Base-by-base conservation (phyloP, 345 rosid genomes). In the Hevea brasiliensis region DNA sequence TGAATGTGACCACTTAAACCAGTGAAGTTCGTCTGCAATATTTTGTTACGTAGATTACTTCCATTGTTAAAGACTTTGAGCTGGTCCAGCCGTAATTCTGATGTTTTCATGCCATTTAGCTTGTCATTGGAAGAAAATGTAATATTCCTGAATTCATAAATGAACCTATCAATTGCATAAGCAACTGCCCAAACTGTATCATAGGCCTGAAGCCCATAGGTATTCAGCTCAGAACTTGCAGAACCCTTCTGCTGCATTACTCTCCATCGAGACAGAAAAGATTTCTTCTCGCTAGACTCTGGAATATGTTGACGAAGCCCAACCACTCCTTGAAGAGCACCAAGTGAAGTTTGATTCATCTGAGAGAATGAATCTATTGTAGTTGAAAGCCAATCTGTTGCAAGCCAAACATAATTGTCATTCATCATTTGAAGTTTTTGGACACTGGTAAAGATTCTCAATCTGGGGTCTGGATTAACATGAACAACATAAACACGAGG, bases 101-200 rank as follows among this genome's bases (percentile, higher is more conserved):
- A 61, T 40, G 75, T 62, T 66, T 76, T 67, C 68, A 27, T 56
- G 54, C 76, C 71, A 73, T 58, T 51, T 66, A 89, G 77, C 72
- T 72, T 76, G 18, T 77, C 71, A 15, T 71, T 84, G 64, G 64
- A 78, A 56, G 93, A 84, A 84, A 94, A 94, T 0, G 87, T 87
- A 76, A 89, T 53, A 71, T 83, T 90, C 66, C 79, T 77, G 63
- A 76, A 79, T 65, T 80, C 85, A 42, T 85, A 80, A 42, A 90
- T 68, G 69, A 87, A 80, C 72, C 77, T 81, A 75, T 89, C 86
- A 1, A 92, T 71, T 1, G 96, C 83, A 24, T 21, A 67, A 24
- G 98, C 98, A 71, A 89, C 84, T 65, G 76, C 61, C 98, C 98
- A 92, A 68, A 94, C 88, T 3, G 96, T 87, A 83, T 94, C 98